Evolutionary conservation across 2,329 filamentous ascomycete species (phyloP), one percentile per base, ranked within the genome.

Genomic region (Ophidiomyces ophidiicola): DNA sequence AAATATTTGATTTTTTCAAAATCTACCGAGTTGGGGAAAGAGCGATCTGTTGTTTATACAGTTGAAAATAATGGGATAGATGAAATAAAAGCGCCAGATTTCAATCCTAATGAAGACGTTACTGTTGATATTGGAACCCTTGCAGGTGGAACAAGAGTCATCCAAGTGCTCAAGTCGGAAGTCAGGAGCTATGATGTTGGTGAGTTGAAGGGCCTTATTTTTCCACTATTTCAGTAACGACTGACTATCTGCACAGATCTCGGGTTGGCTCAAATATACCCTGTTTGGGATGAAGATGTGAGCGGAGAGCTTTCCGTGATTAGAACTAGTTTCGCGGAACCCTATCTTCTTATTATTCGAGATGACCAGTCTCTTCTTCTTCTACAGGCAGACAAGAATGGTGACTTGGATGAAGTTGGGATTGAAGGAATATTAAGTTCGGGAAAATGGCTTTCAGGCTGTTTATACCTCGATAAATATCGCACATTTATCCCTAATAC

Each of bases 221-320:
- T 18, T 6, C 15, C 2, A 6, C 2, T 10, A 32, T 28, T n/a
- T n/a, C n/a, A n/a, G n/a, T 6, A 11, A 3, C 12, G 25, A 7
- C 29, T 36, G 30, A 23, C 34, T 34, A 20, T 8, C 21, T 42
- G 37, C 36, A 21, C 52, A 85, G 84, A 93, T 58, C 73, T 98
- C 43, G 83, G 81, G 7, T 71, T 98, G 38, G 79, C 80, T 32
- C 88, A 96, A 53, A 96, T 98, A 39, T 72, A 94, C 35, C 85
- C 87, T 1, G 85, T 96, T 72, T 74, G 84, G 45, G 90, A 96
- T 51, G 90, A 94, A 51, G 83, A 90, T 47, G 87, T 80, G 0
- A 86, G 82, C 8, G 58, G 74, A 14, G 84, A 94, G 51, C 79
- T 84, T 3, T 72, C 79, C 38, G 80, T 90, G 29, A 66, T 86